Evolutionary conservation across 1,284 basidiomycete species (phyloP), one percentile per base, ranked within the genome.

Genomic region (Takashimella tepidaria): DNA sequence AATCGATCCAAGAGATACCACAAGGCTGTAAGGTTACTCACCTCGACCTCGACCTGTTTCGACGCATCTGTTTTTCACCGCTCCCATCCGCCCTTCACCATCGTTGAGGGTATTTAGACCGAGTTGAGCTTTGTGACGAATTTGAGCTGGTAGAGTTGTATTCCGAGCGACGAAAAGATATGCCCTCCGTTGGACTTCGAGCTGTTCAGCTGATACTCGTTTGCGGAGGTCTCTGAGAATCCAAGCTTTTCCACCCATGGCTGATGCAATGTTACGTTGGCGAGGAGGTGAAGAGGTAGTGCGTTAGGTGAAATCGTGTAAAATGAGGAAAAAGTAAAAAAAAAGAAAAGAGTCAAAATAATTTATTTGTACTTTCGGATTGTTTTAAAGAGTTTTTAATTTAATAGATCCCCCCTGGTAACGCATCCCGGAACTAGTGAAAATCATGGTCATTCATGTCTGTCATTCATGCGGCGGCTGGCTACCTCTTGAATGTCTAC

Each of bases 81-180:
- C 86, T 6, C 84, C 84, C 20, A 89, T 88, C 37, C 88, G 83
- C 2, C 69, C 70, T 8, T 89, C 86, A 73, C 89, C 88, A 47
- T 83, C 82, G 55, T 83, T 86, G 67, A 96, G 90, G 20, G 85
- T 83, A 76, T 93, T 95, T 52, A 98, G 81, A 69, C 95, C 89
- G 55, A 97, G 79, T 74, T 97, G 93, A n/a, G 95, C 93, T 68
- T 93, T 89, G 76, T 95, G 91, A 56, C 95, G 87, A 51, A 96
- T 83, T 68, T 89, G 85, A 4, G 87, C 79, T 5, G 91, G 85
- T 11, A 95, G 77, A 0, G 84, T 83, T 68, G 89, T 85, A 76
- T 96, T 95, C 60, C 92, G 83, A 20, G 92, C 90, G 60, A 95
- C 86, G 74, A 84, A 90, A 55, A 95, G 84, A 74, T 92, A 92